phyloP scores from a whole-genome alignment of 1,284 basidiomycete genomes.

The Leccinum fallax region DNA sequence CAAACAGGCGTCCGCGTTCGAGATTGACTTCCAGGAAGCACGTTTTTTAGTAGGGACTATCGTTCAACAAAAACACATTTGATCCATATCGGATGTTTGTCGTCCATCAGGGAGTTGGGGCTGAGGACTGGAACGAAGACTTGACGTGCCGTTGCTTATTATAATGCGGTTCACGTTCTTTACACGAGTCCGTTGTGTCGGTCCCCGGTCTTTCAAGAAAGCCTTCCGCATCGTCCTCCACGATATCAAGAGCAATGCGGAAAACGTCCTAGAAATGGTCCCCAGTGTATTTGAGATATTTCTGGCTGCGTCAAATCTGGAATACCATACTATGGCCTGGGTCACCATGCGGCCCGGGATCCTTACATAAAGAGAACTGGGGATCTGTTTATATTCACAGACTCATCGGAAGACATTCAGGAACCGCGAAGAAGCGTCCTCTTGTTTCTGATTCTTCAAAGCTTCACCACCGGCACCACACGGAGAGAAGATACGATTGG shows the following conservation, averaged over 20 bases:
- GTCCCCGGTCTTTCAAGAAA: background rate
- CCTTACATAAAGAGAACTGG: no score
- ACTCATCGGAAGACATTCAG: no score
- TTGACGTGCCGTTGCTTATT: background rate
- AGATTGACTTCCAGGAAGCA: constrained; percentile 37
- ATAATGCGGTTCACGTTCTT: background rate
- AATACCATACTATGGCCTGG: no score
- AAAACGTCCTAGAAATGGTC: background rate
- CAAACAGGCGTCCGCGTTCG: constrained; percentile 41
- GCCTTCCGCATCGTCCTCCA: background rate
- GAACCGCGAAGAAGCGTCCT: no score
- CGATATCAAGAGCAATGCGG: background rate
- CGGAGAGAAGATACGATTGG: background rate
- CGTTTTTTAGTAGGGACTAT: constrained; percentile 27
- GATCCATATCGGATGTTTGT: background rate
- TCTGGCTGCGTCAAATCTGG: no score
- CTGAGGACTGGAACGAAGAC: background rate
- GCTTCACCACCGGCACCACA: no score
- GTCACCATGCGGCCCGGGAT: no score
- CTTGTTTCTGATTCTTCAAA: background rate
- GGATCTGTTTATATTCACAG: no score
- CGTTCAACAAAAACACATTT: no score
- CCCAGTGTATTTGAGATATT: no score
- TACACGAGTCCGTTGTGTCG: background rate
- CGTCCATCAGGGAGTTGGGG: background rate